These are phyloP conservation scores for Mucor circinelloides DNA, from an alignment of 371 early-diverging fungal genomes.

Conservation along the genomic window DNA sequence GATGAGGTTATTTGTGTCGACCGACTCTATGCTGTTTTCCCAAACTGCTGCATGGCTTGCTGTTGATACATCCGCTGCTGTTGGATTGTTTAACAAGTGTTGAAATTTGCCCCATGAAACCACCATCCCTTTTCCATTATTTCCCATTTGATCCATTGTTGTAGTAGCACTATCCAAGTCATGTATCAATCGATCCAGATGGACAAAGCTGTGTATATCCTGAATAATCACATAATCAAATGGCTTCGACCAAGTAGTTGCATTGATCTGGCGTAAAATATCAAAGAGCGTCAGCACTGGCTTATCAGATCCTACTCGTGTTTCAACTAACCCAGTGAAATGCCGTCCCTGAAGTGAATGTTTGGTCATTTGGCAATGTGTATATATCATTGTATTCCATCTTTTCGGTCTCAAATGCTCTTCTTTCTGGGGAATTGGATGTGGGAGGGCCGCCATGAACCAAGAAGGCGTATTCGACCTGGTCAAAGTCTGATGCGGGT, in stretches of 20 bases:
- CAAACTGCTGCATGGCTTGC: constrained; percentile 21
- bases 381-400: constrained; percentile 58
- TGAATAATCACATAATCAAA: constrained; percentile 44
- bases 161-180: constrained; percentile 7
- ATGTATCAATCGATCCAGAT: constrained; percentile 27
- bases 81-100: background rate
- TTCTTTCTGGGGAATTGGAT: constrained; percentile 37
- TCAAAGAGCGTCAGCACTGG: background rate
- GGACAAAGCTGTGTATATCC: constrained; percentile 40
- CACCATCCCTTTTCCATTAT: constrained; percentile 27
- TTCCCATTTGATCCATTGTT: background rate
- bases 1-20: constrained; percentile 31
- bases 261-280: background rate
- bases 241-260: background rate
- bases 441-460: constrained; percentile 42
- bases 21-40: constrained; percentile 48
- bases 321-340: constrained; percentile 34
- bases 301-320: background rate
- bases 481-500: constrained; percentile 41
- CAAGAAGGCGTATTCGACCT: constrained; percentile 55
- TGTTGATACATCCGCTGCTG: background rate
- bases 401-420: constrained; percentile 53
- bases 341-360: constrained; percentile 35
- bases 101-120: constrained; percentile 7
- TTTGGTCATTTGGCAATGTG: constrained; percentile 15